Evolutionary conservation across 148 eudicot species (phyloP), one percentile per base, ranked within the genome.

Genomic region (Linanthus parryae): DNA sequence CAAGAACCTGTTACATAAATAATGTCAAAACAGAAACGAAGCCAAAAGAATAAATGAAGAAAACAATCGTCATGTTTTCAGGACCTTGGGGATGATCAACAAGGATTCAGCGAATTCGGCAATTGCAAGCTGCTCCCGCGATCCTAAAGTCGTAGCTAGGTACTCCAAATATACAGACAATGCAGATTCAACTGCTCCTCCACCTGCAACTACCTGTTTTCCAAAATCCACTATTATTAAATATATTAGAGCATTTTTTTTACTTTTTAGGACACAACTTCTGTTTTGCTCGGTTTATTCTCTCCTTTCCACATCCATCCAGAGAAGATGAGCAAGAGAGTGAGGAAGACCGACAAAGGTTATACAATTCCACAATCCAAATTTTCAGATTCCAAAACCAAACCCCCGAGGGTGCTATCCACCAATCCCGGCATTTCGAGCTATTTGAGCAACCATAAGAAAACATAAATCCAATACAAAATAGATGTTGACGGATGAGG

Each of bases 131-230:
- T 92, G 99, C 73, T 92, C 99, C 49, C 99, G 80, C 29, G 94
- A 92, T 49, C 99, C 99, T 44, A 92, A 59, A 48, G 99, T 92
- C 10, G 99, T 92, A 45, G 99, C 99, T 14, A 87, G 82, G 54
- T 84, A 71, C 69, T 92, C 99, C 72, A 92, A 66, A 63, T 82
- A 92, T 21, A 87, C 94, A 53, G 90, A 84, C 56, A 92, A 69
- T 36, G 99, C 88, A 26, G 99, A 89, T 72, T 92, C 99, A 45
- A 87, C 98, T 16, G 98, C 98, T 44, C 98, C 98, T 52, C 98
- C 98, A 53, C 96, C 98, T 15, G 98, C 91, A 55, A 87, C 98
- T 47, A 92, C 98, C 98, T 92, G 80, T 27, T 22, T 41, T 68
- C 10, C 27, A 24, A 59, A 38, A 48, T 12, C 29, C 14, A 14